Evolutionary conservation across 768 basidiomycete species (phyloP).

Genomic region (Pholiota microspora): DNA sequence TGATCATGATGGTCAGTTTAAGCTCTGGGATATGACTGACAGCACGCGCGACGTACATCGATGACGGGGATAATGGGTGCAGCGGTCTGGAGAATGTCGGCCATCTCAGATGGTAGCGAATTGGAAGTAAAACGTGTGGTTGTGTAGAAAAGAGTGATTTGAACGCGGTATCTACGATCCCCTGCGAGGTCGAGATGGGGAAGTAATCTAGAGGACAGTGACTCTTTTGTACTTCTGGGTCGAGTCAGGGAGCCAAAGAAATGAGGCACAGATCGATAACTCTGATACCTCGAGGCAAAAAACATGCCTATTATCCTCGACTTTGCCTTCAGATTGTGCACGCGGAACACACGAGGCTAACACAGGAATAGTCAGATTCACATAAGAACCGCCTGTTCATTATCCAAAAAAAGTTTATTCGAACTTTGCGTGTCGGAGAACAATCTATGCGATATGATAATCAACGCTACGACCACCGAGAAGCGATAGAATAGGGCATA

Average conservation of each 20-base stretch:
- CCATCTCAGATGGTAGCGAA: conserved; percentile 16
- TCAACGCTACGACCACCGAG: conserved; percentile 11
- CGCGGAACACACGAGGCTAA: conserved; percentile 16
- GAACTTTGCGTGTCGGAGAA: background rate
- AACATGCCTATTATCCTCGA: background rate
- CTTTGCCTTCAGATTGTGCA: conserved; percentile 6
- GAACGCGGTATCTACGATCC: conserved; percentile 12
- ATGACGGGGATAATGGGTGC: conserved; percentile 33
- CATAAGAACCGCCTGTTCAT: background rate
- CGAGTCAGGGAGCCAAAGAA: conserved; percentile 7
- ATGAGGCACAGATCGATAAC: conserved; percentile 16
- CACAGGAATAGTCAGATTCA: background rate
- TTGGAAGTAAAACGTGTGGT: conserved; percentile 4
- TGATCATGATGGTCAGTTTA: conserved; percentile 4
- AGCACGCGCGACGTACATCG: conserved; percentile 24
- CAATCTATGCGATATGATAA: conserved; percentile 2
- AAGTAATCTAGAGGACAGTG: background rate
- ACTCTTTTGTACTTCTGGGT: conserved; percentile 16
- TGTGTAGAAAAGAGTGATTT: conserved; percentile 1
- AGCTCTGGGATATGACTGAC: background rate
- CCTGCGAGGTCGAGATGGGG: conserved; percentile 20
- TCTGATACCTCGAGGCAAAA: conserved; percentile 17
- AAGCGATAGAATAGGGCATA: conserved; percentile 7
- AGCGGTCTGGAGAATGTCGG: conserved; percentile 18
- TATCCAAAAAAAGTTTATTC: background rate